Evolutionary conservation across 768 basidiomycete genomes (phyloP), one percentile per base, ranked within the genome.

Genomic region (Lactarius quietus): DNA sequence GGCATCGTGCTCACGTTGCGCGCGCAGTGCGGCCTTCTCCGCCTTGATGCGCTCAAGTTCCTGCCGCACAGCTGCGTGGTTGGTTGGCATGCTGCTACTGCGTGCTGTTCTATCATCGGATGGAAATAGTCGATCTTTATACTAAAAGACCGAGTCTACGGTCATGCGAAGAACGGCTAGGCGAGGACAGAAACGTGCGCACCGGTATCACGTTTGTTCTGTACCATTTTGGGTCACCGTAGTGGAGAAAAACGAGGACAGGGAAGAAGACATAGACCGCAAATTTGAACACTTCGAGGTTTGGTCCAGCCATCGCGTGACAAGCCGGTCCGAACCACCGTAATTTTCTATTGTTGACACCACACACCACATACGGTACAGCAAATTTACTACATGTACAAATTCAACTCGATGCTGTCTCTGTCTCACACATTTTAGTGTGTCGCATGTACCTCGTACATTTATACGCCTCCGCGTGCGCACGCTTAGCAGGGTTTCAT

Each of bases 251-350:
- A 28, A 90, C 87, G 54, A 83, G 78, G 63, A 95, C 85, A 12
- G 93, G 93, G 64, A 93, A 86, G 70, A 92, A 92, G 62, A 95
- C 85, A 75, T 95, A 94, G 20, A 93, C 76, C 4, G 85, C 85
- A 70, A 95, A 95, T 77, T 93, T 94, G 86, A 94, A 92, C 20
- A 94, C 83, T 76, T 95, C 93, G 61, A 95, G 86, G 74, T 90
- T 91, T 39, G 90, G 86, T 14, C 90, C 87, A 3, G 81, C 89
- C 89, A 66, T 66, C 28, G 31, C 54, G 33, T 14, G 6, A 59
- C 28, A n/a, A n/a, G 56, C 20, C 63, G 63, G 63, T 29, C 58
- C 59, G 52, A 36, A 35, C 12, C 15, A 41, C 59, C 20, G 18
- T 4, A 3, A 48, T 12, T 12, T 10, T 48, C 23, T 23, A 23